These are phyloP conservation scores for Ploettnerulaceae sp. DNA, from an alignment of 2,329 filamentous ascomycete species.

Conservation along the genomic window DNA sequence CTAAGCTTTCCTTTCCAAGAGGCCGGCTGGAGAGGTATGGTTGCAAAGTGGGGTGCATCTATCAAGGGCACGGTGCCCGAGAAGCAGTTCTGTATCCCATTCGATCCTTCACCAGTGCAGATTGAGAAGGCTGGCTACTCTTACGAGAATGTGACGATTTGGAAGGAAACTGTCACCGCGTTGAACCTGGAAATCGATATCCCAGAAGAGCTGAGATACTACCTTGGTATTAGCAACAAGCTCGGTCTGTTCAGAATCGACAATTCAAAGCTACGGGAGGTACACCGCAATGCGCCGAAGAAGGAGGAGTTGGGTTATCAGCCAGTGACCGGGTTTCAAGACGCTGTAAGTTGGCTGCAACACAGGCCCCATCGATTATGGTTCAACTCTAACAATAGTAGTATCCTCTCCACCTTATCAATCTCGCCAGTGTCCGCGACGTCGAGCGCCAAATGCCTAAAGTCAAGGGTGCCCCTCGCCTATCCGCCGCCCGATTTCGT, in stretches of 20 bases:
- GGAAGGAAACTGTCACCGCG: slow-evolving; percentile 52
- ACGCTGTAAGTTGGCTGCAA: slow-evolving; percentile 50
- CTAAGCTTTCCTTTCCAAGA: slow-evolving; percentile 61
- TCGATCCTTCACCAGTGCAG: slow-evolving; percentile 54
- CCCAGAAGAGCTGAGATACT: slow-evolving; percentile 57
- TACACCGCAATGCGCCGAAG: slow-evolving; percentile 55
- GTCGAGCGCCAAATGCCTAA: slow-evolving; percentile 53
- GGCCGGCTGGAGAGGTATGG: slow-evolving; percentile 43
- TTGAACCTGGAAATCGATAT: slow-evolving; percentile 55
- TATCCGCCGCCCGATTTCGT: slow-evolving; percentile 62
- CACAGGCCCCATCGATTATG: neutral
- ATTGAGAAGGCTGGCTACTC: slow-evolving; percentile 55
- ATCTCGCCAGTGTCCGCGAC: slow-evolving; percentile 57
- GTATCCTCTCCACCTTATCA: slow-evolving; percentile 68
- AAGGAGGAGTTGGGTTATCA: slow-evolving; percentile 57
- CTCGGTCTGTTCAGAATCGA: slow-evolving; percentile 67
- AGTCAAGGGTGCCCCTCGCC: slow-evolving; percentile 42
- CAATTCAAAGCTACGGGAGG: slow-evolving; percentile 49
- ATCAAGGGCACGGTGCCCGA: slow-evolving; percentile 50
- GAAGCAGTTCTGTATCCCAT: slow-evolving; percentile 61
- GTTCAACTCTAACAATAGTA: slow-evolving; percentile 38
- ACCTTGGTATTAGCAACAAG: slow-evolving; percentile 61
- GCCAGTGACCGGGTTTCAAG: slow-evolving; percentile 62
- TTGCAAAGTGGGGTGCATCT: slow-evolving; percentile 46
- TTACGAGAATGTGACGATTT: slow-evolving; percentile 58